A percentile compares a stretch with the other conserved stretches of the same genome.
Conservation (phyloP, 192 early-diverging fungal genomes). For the Thoreauomyces humboldtii region DNA sequence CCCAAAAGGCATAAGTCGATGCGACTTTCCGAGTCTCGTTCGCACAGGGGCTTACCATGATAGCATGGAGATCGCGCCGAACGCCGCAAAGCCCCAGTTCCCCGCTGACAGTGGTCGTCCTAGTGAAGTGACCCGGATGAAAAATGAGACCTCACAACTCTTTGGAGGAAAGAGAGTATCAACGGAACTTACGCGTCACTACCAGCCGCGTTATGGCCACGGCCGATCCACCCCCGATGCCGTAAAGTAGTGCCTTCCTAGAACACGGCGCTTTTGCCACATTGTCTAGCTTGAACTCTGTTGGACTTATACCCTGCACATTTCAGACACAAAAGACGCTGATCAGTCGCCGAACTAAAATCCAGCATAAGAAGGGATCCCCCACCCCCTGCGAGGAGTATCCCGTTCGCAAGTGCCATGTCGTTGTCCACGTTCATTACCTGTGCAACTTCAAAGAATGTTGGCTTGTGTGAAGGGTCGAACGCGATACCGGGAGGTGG, state of each 20-base stretch:
- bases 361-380: not conserved
- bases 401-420: too few species aligned
- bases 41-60: slow-evolving; percentile 22
- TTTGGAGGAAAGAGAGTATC: not conserved
- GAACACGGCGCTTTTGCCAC: slow-evolving; percentile 22
- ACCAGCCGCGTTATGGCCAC: slow-evolving; percentile 3
- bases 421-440: too few species aligned
- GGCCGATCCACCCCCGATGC: slow-evolving; percentile 19
- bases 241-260: slow-evolving; percentile 20
- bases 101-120: slow-evolving; percentile 21
- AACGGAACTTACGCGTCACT: slow-evolving; percentile 8
- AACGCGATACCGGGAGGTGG: not conserved
- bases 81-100: slow-evolving; percentile 29
- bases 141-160: not conserved
- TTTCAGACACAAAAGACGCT: too few species aligned
- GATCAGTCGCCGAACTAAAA: not conserved
- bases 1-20: too few species aligned
- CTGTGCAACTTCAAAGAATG: slow-evolving; percentile 10
- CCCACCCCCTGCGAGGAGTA: too few species aligned
- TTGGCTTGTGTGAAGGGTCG: slow-evolving; percentile 7
- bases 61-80: slow-evolving; percentile 17
- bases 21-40: too few species aligned
- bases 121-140: not conserved
- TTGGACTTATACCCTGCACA: slow-evolving; percentile 17
- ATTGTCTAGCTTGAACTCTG: slow-evolving; percentile 26